Evolutionary conservation across 1,139 yeast species (phyloP).

Genomic region (Yamadazyma atmosphaerica): DNA sequence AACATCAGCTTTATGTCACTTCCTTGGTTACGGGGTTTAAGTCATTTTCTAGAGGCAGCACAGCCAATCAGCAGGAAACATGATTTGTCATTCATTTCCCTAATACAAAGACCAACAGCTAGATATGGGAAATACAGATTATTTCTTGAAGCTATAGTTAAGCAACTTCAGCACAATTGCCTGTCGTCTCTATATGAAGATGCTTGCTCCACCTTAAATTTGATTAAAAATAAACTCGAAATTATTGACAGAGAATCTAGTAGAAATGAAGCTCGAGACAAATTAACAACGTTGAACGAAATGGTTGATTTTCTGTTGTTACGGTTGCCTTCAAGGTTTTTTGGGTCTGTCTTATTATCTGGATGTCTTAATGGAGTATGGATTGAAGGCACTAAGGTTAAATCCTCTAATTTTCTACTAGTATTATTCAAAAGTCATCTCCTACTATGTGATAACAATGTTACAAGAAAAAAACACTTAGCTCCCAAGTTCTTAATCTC

Average conservation of each 20-base stretch:
- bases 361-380: conserved; percentile 45
- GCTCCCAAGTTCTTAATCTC: conserved; percentile 51
- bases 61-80: conserved; percentile 31
- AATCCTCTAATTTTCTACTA: conserved; percentile 31
- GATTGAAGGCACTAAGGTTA: conserved; percentile 24
- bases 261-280: background rate
- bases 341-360: conserved; percentile 40
- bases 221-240: conserved; percentile 23
- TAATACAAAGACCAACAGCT: conserved; percentile 54
- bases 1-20: background rate
- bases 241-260: conserved; percentile 26
- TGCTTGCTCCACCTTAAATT: conserved; percentile 7
- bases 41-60: conserved; percentile 42
- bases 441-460: conserved; percentile 21
- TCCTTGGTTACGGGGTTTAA: conserved; percentile 33
- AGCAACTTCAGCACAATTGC: conserved; percentile 9
- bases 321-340: conserved; percentile 22
- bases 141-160: conserved; percentile 41
- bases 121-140: conserved; percentile 53
- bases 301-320: conserved; percentile 6
- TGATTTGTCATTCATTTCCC: conserved; percentile 51
- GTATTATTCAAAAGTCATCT: conserved; percentile 55
- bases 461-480: conserved; percentile 19
- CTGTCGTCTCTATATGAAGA: background rate
- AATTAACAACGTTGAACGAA: background rate